These are phyloP conservation scores for Acorus gramineus DNA, from an alignment of 106 monocot genomes.

Conservation along the genomic window DNA sequence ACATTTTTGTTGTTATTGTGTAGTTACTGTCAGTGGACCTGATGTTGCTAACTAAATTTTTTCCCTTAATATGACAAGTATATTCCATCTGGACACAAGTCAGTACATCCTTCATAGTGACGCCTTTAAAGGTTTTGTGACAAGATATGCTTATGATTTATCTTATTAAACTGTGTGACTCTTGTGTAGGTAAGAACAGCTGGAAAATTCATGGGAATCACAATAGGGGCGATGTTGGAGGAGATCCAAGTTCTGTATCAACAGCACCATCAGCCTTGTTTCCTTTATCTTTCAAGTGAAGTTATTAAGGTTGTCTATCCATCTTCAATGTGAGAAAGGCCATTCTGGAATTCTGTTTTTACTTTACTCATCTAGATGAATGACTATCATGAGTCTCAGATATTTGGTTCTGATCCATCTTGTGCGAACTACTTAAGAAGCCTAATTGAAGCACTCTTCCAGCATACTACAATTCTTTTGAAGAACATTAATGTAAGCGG, in stretches of 20 bases:
- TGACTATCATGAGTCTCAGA: conserved; percentile 27
- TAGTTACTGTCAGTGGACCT: too few relatives aligned
- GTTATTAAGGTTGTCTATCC: conserved; percentile 66
- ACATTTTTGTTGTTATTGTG: too few relatives aligned
- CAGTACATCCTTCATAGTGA: too few relatives aligned
- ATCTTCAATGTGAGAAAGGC: too few relatives aligned
- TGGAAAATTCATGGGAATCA: conserved; percentile 68
- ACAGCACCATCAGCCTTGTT: conserved; percentile 81
- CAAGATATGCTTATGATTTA: too few relatives aligned
- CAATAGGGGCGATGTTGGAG: conserved; percentile 86
- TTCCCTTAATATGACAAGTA: too few relatives aligned
- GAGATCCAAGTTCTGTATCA: conserved; percentile 73
- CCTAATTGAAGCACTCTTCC: conserved; percentile 72
- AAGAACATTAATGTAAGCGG: conserved; percentile 53
- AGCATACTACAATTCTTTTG: conserved; percentile 81
- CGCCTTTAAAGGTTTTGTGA: too few relatives aligned
- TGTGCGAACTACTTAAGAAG: conserved; percentile 65
- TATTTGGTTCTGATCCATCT: conserved; percentile 90
- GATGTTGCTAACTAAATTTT: too few relatives aligned
- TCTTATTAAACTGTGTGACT: too few relatives aligned
- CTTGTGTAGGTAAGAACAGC: conserved; percentile 66
- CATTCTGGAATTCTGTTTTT: background rate
- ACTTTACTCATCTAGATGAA: conserved; percentile 6
- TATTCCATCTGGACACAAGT: too few relatives aligned
- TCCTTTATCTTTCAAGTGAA: conserved; percentile 97